Base-by-base conservation (phyloP, 345 rosid species). In the Linum usitatissimum region DNA sequence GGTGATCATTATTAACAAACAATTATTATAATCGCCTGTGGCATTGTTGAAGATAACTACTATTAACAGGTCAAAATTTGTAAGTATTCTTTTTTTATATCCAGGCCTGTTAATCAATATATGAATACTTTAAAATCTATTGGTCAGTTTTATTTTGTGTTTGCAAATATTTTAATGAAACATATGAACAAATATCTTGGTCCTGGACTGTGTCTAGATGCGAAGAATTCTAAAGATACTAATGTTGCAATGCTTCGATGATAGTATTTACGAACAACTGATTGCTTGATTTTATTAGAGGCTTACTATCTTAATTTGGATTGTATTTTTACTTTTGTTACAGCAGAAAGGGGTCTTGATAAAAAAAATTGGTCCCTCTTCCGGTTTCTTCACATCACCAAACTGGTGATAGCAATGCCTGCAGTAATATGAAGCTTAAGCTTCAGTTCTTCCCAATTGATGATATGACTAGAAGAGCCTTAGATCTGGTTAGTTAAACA, bases 161-260 rank as follows among this genome's bases (percentile, higher is more conserved):
- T n/a, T n/a, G n/a, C n/a, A n/a, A n/a, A n/a, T n/a, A n/a, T n/a
- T n/a, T n/a, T n/a, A n/a, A n/a, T n/a, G n/a, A n/a, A n/a, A n/a
- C n/a, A n/a, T n/a, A n/a, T n/a, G 99, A 94, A 94, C 91, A 94
- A 94, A 73, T 75, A 90, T 61, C 68, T 94, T 67, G 99, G 92
- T 45, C 99, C 99, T 7, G 87, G 79, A 63, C 75, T 94, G 67
- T 86, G 84, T 74, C 82, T 94, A 51, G 97, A 94, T 80, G 97
- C 97, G 38, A 94, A 94, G 74, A 86, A 94, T 70, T 92, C 97
- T 2, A 94, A 94, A 78, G 99, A 94, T 64, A 94, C 97, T 51
- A 94, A 94, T 80, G 88, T 95, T 64, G 97, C 99, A 13, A 90
- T 94, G 97, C 89, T 94, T 71, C 86, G 96, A 83, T 94, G 99